Conservation (phyloP, 2,329 filamentous ascomycete species). For the Botrytis aclada region DNA sequence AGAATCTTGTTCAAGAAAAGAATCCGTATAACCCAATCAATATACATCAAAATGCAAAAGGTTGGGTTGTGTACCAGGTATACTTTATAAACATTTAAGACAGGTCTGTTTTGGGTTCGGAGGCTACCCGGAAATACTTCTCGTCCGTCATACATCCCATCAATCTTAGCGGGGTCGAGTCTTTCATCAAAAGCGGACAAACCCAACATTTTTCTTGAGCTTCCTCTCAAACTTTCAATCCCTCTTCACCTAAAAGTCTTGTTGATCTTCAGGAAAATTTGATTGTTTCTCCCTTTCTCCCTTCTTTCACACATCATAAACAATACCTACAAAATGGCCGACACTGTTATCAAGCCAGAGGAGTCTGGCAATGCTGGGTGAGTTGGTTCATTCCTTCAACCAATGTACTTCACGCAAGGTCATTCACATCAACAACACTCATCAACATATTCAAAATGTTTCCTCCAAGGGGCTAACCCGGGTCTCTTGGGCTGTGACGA, state of each 20-base stretch:
- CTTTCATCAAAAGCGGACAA: slow-evolving; percentile 6
- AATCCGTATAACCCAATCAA: too few species aligned
- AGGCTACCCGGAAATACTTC: slow-evolving; percentile 15
- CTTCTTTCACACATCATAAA: neutral
- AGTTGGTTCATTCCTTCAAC: slow-evolving; percentile 38
- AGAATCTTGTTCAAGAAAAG: neutral
- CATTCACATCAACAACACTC: slow-evolving; percentile 20
- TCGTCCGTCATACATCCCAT: slow-evolving; percentile 12
- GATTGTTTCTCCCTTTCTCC: neutral
- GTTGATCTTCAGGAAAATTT: slow-evolving; percentile 21
- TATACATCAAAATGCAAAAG: neutral
- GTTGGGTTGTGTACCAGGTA: neutral
- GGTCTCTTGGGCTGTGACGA: slow-evolving; percentile 21
- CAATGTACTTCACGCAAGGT: slow-evolving; percentile 32
- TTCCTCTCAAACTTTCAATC: slow-evolving; percentile 23
- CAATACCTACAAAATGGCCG: slow-evolving; percentile 42
- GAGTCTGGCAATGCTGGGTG: slow-evolving; percentile 51
- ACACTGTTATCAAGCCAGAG: slow-evolving; percentile 49
- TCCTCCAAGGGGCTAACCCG: slow-evolving; percentile 8
- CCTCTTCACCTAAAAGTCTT: slow-evolving; percentile 20
- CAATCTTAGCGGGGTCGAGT: slow-evolving; percentile 16
- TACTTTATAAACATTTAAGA: neutral
- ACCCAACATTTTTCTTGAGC: slow-evolving; percentile 15
- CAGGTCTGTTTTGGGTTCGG: neutral
- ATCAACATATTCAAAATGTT: slow-evolving; percentile 20